These are phyloP conservation scores for Sporopachydermia quercuum DNA, from an alignment of 805 yeast genomes.

Conservation along the genomic window DNA sequence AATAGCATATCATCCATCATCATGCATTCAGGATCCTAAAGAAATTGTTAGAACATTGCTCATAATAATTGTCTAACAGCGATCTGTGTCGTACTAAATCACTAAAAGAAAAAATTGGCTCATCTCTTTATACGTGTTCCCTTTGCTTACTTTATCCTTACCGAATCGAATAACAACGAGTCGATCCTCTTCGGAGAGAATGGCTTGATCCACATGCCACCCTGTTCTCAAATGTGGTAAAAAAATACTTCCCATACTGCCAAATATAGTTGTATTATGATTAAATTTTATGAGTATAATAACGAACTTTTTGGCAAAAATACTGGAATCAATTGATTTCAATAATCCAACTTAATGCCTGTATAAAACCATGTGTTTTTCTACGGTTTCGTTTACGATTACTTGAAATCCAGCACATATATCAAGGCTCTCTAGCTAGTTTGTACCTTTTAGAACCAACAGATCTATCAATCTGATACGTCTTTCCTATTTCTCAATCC, in stretches of 20 bases:
- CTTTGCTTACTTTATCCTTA: constrained; percentile 34
- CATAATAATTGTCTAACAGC: background rate
- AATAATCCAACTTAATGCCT: background rate
- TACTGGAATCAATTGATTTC: background rate
- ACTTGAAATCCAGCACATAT: background rate
- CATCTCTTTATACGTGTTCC: no score
- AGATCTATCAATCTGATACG: no score
- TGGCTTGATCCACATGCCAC: constrained; percentile 98
- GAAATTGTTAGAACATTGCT: constrained; percentile 2
- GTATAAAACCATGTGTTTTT: background rate
- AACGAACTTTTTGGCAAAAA: background rate
- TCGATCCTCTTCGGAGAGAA: constrained; percentile 80
- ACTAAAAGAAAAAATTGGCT: no score
- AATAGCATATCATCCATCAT: constrained; percentile 78
- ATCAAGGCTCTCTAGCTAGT: no score
- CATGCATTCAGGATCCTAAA: constrained; percentile 58
- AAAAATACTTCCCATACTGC: constrained; percentile 61
- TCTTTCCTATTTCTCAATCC: no score
- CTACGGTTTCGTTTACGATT: background rate
- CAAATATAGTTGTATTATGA: background rate
- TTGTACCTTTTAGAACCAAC: no score
- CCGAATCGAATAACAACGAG: constrained; percentile 86
- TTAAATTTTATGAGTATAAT: background rate
- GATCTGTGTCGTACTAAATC: background rate
- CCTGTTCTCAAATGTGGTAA: constrained; percentile 72